A percentile compares a stretch with the other conserved stretches of the same genome.
Conservation (phyloP, 202 grass and related monocot genomes). For the Musa balbisiana region DNA sequence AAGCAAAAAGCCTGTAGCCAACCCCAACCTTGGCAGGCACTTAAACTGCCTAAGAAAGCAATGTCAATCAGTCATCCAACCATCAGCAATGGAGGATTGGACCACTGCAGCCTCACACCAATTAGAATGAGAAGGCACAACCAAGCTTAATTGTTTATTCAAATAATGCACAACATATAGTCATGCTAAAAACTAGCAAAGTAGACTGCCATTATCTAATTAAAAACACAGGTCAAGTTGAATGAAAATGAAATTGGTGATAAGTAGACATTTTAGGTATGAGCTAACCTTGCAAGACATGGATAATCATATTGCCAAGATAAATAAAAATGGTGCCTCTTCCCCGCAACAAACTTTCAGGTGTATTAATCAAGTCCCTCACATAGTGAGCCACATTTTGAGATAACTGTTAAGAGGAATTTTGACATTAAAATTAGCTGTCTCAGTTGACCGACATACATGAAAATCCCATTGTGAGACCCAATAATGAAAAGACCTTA, state of each 20-base stretch:
- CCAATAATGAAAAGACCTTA: neutral
- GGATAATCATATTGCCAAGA: constrained; percentile 66
- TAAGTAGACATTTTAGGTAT: neutral
- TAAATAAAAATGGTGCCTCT: constrained; percentile 84
- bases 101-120: no score
- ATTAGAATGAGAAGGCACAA: no score
- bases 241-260: neutral
- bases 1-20: no score
- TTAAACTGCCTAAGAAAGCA: no score
- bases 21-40: no score
- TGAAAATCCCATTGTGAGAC: neutral
- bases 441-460: neutral
- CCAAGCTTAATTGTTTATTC: no score
- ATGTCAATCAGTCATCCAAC: no score
- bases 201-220: no score
- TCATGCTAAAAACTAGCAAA: no score
- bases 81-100: no score
- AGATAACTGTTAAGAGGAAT: constrained; percentile 49
- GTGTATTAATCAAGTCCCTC: constrained; percentile 67
- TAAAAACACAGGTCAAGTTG: neutral
- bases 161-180: no score
- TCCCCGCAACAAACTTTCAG: constrained; percentile 69
- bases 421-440: neutral
- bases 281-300: constrained; percentile 57
- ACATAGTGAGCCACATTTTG: constrained; percentile 55